A percentile compares a stretch with the other conserved stretches of the same genome.
phyloP scores from a whole-genome alignment of 2,329 filamentous ascomycete species.

The Alternaria gansuensis region DNA sequence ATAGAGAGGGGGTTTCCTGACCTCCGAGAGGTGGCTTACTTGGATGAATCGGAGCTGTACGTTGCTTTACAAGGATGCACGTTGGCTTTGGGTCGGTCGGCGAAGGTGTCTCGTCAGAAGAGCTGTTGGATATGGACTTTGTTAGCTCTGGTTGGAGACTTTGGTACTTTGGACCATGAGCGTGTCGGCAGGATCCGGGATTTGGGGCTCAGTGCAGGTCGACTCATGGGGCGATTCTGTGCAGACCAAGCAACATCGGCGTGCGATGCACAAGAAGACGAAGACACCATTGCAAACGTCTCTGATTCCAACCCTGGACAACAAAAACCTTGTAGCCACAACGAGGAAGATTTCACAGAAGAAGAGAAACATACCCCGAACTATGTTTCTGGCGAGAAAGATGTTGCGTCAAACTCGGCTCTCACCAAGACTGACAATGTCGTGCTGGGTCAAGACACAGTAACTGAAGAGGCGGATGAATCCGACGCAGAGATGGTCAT shows the following conservation, averaged over 20 bases:
- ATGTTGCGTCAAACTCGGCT: not conserved
- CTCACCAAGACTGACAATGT: not conserved
- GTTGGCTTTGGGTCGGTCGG: constrained; percentile 69
- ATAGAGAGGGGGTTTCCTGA: constrained; percentile 54
- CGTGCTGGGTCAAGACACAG: not conserved
- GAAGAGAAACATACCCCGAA: not conserved
- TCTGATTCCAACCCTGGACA: not conserved
- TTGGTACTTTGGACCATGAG: constrained; percentile 76
- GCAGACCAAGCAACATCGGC: constrained; percentile 8
- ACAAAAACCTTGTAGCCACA: not conserved
- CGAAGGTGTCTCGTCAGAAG: constrained; percentile 69
- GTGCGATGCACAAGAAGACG: not conserved
- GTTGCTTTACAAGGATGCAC: constrained; percentile 69
- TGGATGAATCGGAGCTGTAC: constrained; percentile 72
- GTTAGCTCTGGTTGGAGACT: constrained; percentile 76
- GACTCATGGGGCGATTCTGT: constrained; percentile 59
- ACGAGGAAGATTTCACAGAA: not conserved
- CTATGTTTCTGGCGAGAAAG: constrained; percentile 2
- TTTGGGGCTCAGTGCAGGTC: constrained; percentile 77
- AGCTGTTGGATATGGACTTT: constrained; percentile 89
- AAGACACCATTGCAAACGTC: not conserved
- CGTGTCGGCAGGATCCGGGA: constrained; percentile 81
- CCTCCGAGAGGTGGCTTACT: constrained; percentile 60
- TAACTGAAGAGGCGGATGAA: constrained; percentile 14
- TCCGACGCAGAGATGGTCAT: constrained; percentile 35